Base-by-base conservation (phyloP, 306 rosid species). In the Vachellia collinsii region DNA sequence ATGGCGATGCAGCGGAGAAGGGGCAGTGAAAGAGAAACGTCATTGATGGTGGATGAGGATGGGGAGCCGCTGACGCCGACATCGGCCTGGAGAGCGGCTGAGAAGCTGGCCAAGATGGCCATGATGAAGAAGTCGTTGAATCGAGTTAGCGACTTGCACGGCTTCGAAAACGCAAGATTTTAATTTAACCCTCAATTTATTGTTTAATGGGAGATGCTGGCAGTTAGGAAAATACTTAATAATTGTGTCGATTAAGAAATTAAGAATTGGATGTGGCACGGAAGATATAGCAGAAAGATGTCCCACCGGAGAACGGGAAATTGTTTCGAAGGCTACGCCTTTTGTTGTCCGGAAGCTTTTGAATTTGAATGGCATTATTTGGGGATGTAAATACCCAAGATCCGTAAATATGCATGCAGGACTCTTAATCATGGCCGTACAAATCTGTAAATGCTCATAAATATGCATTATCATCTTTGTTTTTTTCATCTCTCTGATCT, bases 41-140 rank as follows among this genome's bases (percentile, higher is more conserved):
- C 70, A 10, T 6, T 68, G 3, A 3, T n/a, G 23, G 86, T 75
- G 47, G 90, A 82, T 11, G 92, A 91, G 47, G 74, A 79, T 5
- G 86, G 88, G 0, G 94, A 91, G 76, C 88, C 85, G 37, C 77
- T 87, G 3, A 89, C 92, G n/a, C 94, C 94, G 2, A 80, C 86
- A 0, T 91, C 94, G 72, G 91, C 94, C 47, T 85, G 92, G 94
- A 85, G 92, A 77, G 92, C 91, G 36, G 92, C 91, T 61, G 92
- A 91, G 87, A 87, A 82, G 88, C 85, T 87, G 83, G 92, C 92
- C 69, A 87, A 88, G 70, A 76, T 88, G 48, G 92, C 94, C 1
- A 79, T 82, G 34, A 81, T 82, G 91, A 91, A 91, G 85, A 90
- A 87, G 77, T 87, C 94, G 20, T 8, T 87, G 85, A 90, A 83